phyloP scores from a whole-genome alignment of 202 grass and related monocot species.

The Miscanthus sacchariflorus region DNA sequence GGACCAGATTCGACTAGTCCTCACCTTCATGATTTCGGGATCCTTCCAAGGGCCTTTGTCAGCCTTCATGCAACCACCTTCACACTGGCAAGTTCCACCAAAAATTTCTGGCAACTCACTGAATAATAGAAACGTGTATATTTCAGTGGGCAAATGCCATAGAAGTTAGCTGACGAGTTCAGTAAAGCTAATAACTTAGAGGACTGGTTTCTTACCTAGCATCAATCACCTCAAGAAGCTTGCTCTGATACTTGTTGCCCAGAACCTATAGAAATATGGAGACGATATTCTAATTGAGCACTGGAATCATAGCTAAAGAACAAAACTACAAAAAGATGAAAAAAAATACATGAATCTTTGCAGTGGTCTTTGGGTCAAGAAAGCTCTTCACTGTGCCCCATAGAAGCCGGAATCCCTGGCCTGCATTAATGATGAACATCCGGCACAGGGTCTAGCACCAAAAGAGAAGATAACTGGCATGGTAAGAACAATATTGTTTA shows the following conservation, averaged over 20 bases:
- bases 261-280: conserved; percentile 70
- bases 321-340: conserved; percentile 18
- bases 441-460: conserved; percentile 74
- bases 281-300: conserved; percentile 14
- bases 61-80: conserved; percentile 93
- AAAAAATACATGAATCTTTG: conserved; percentile 82
- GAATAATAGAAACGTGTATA: conserved; percentile 32
- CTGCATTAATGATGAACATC: conserved; percentile 99
- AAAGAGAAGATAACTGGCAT: conserved; percentile 9
- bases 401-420: conserved; percentile 86
- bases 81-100: conserved; percentile 84
- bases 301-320: conserved; percentile 28
- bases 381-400: conserved; percentile 96
- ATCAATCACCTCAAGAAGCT: conserved; percentile 97
- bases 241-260: conserved; percentile 96
- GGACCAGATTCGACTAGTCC: conserved; percentile 29
- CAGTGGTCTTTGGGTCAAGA: conserved; percentile 97
- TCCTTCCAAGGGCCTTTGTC: conserved; percentile 98
- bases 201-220: conserved; percentile 60
- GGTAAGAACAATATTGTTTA: conserved; percentile 29
- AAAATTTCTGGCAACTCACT: conserved; percentile 97
- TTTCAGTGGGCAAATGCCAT: background rate
- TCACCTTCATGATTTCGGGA: conserved; percentile 80
- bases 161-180: conserved; percentile 35
- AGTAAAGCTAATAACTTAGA: conserved; percentile 19